Conservation (phyloP, 805 yeast genomes). For the Nakazawaea pomicola region DNA sequence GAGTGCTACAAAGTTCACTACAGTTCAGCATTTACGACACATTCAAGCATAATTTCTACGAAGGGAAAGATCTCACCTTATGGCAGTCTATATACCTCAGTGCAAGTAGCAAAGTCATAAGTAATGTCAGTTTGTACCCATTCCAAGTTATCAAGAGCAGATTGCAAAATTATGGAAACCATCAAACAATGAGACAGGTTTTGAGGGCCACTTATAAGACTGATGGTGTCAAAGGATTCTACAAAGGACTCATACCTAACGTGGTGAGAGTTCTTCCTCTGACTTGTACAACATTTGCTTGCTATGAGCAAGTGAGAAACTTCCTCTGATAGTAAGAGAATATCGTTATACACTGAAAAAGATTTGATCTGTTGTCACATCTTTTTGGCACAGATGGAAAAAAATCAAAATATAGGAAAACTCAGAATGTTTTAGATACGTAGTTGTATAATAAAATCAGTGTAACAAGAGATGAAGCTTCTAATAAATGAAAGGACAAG, state of each 20-base stretch:
- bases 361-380: background rate
- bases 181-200: constrained; percentile 28
- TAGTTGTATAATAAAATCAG: background rate
- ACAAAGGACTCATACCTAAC: constrained; percentile 79
- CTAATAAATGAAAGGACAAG: constrained; percentile 30
- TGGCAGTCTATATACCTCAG: constrained; percentile 62
- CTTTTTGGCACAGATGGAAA: background rate
- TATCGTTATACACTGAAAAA: too few relatives aligned
- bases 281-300: constrained; percentile 83
- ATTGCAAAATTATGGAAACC: constrained; percentile 47
- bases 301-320: constrained; percentile 62
- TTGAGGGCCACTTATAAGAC: constrained; percentile 32
- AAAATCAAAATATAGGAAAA: background rate
- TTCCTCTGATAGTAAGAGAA: too few relatives aligned
- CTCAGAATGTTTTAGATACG: too few relatives aligned
- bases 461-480: constrained; percentile 27
- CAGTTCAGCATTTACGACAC: constrained; percentile 86
- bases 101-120: constrained; percentile 59
- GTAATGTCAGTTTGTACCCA: constrained; percentile 74
- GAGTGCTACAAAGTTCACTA: constrained; percentile 84
- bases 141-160: constrained; percentile 76
- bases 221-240: constrained; percentile 67
- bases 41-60: constrained; percentile 40
- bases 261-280: constrained; percentile 84
- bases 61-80: constrained; percentile 33